A percentile compares a stretch with the other conserved stretches of the same genome.
Conservation (phyloP, 768 basidiomycete genomes). For the Kwoniella heveanensis region DNA sequence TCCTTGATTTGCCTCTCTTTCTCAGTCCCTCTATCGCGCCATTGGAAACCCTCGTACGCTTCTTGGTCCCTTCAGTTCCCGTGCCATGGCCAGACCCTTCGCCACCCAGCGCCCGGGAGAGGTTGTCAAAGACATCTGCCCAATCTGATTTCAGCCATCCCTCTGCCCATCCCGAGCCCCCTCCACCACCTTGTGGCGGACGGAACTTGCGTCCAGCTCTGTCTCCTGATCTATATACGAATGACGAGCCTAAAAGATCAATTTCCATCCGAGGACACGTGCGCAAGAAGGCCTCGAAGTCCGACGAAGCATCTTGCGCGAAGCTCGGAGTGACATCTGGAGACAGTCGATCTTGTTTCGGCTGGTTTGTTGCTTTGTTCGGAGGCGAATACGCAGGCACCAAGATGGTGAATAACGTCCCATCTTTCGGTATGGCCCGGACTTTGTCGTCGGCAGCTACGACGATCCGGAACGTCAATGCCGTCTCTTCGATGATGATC, state of each 20-base stretch:
- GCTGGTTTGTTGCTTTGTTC: not conserved
- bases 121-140: conserved; percentile 23
- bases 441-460: conserved; percentile 26
- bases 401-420: conserved; percentile 41
- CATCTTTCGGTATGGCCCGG: conserved; percentile 49
- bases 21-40: conserved; percentile 14
- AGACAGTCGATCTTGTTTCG: conserved; percentile 2
- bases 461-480: conserved; percentile 49
- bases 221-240: conserved; percentile 45
- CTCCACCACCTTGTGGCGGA: conserved; percentile 36
- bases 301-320: conserved; percentile 3
- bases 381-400: conserved; percentile 48
- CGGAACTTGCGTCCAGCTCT: conserved; percentile 53
- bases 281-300: conserved; percentile 23
- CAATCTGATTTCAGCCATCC: conserved; percentile 47
- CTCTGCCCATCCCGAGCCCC: conserved; percentile 50
- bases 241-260: conserved; percentile 43
- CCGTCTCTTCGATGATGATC: conserved; percentile 53
- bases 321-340: not conserved
- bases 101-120: conserved; percentile 20
- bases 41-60: conserved; percentile 5
- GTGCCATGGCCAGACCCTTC: too few species aligned
- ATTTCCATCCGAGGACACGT: conserved; percentile 40
- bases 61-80: not conserved
- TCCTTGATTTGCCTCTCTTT: conserved; percentile 34